Conservation (phyloP, 2,329 filamentous ascomycete species). For the Anthostomella pinea region DNA sequence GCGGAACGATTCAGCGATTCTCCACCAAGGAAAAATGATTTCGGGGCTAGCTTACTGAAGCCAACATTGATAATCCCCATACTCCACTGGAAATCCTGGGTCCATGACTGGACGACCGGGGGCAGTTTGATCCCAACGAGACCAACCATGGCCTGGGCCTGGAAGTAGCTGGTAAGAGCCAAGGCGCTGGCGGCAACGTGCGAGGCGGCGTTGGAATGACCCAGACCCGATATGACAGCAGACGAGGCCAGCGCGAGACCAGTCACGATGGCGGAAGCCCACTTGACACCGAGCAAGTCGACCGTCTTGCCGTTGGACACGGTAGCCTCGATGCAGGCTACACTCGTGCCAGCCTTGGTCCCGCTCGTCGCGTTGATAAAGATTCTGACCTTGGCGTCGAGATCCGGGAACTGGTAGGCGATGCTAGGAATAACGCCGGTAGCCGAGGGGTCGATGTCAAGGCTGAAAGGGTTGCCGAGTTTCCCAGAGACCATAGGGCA, state of each 20-base stretch:
- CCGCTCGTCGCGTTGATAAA: conserved; percentile 71
- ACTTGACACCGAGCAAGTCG: conserved; percentile 82
- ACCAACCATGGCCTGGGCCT: conserved; percentile 87
- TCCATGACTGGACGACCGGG: conserved; percentile 88
- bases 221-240: conserved; percentile 83
- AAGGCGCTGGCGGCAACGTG: conserved; percentile 92
- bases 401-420: conserved; percentile 84
- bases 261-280: conserved; percentile 84
- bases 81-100: conserved; percentile 96
- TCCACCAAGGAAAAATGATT: no score
- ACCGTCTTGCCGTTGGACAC: conserved; percentile 93
- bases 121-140: conserved; percentile 79
- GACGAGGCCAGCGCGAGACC: conserved; percentile 81
- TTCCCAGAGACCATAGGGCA: conserved; percentile 79
- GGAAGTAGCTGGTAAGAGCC: conserved; percentile 93
- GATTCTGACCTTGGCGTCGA: conserved; percentile 81
- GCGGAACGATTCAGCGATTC: no score
- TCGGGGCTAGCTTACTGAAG: conserved; percentile 48
- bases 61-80: conserved; percentile 88
- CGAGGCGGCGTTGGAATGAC: conserved; percentile 89
- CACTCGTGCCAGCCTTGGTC: conserved; percentile 48
- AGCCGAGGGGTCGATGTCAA: conserved; percentile 54
- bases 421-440: conserved; percentile 72
- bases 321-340: conserved; percentile 84
- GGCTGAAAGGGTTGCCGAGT: conserved; percentile 51